A percentile compares a stretch with the other conserved stretches of the same genome.
These are phyloP conservation scores for Cercophora sp. DNA, from an alignment of 495 filamentous ascomycete species.

Conservation along the genomic window DNA sequence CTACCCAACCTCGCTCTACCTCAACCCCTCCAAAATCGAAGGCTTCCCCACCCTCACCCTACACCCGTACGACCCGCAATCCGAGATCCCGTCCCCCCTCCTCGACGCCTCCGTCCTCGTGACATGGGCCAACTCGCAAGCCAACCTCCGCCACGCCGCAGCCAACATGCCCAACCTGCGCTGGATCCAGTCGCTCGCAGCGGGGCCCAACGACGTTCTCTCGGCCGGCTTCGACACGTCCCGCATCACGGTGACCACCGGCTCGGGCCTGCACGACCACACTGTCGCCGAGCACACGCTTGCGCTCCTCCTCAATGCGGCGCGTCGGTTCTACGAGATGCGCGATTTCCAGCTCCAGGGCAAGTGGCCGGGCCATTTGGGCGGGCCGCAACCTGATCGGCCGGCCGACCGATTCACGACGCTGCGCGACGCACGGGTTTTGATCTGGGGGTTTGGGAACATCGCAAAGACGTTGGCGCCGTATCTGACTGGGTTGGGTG, in stretches of 20 bases:
- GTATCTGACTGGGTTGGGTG: slow-evolving; percentile 57
- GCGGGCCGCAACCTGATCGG: slow-evolving; percentile 52
- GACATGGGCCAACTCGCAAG: slow-evolving; percentile 52
- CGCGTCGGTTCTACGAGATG: slow-evolving; percentile 55
- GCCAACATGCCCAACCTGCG: slow-evolving; percentile 45
- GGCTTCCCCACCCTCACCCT: slow-evolving; percentile 49
- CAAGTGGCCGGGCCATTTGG: slow-evolving; percentile 54
- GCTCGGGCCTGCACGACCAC: slow-evolving; percentile 57
- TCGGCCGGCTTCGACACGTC: slow-evolving; percentile 50
- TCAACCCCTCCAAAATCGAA: slow-evolving; percentile 46
- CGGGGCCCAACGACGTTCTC: slow-evolving; percentile 59
- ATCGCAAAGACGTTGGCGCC: slow-evolving; percentile 74
- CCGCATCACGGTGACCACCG: slow-evolving; percentile 45
- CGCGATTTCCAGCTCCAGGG: slow-evolving; percentile 50
- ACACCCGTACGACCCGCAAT: slow-evolving; percentile 52
- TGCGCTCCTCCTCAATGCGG: slow-evolving; percentile 47
- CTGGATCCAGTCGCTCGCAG: slow-evolving; percentile 61
- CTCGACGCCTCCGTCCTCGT: slow-evolving; percentile 54
- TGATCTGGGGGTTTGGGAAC: slow-evolving; percentile 80
- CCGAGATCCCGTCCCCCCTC: slow-evolving; percentile 46
- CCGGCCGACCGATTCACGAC: slow-evolving; percentile 47
- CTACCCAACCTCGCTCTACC: slow-evolving; percentile 54
- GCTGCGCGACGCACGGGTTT: slow-evolving; percentile 45
- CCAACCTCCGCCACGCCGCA: slow-evolving; percentile 51
- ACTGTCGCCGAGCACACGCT: slow-evolving; percentile 59